These are phyloP conservation scores for Verticillium dahliae DNA, from an alignment of 2,329 filamentous ascomycete genomes.

Conservation along the genomic window DNA sequence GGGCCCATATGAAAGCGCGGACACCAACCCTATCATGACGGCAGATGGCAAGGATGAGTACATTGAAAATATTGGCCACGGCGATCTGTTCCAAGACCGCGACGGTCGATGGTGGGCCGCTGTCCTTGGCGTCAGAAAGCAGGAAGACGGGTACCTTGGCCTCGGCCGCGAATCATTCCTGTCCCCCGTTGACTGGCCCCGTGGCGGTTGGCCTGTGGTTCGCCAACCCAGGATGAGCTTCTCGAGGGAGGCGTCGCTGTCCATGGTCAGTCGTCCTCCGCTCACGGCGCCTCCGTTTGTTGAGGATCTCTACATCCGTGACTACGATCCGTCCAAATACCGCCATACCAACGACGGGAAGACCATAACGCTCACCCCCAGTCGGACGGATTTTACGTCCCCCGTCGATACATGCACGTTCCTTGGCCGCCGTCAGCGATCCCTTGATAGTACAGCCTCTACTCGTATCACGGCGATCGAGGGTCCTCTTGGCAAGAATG, in stretches of 20 bases:
- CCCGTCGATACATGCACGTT: not conserved
- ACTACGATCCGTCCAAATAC: not conserved
- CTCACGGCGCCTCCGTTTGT: not conserved
- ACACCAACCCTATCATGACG: constrained; percentile 37
- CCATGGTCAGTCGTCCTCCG: not conserved
- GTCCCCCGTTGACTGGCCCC: constrained; percentile 27
- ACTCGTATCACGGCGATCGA: not conserved
- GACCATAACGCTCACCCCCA: not conserved
- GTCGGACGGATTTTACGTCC: not conserved
- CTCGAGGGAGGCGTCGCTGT: not conserved
- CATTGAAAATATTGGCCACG: constrained; percentile 48
- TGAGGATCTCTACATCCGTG: not conserved
- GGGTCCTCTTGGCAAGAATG: not conserved
- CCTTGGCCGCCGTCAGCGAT: not conserved
- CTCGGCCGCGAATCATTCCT: constrained; percentile 34
- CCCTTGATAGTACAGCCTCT: not conserved
- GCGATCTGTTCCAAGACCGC: constrained; percentile 46
- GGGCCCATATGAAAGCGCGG: constrained; percentile 19
- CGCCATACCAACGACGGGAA: not conserved
- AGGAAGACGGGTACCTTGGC: constrained; percentile 16
- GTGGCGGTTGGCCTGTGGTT: constrained; percentile 6
- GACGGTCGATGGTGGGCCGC: constrained; percentile 32
- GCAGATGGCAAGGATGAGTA: constrained; percentile 32
- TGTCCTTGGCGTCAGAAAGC: constrained; percentile 26
- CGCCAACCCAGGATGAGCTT: not conserved